phyloP scores from a whole-genome alignment of 768 basidiomycete genomes.

The Termitomyces sp. region DNA sequence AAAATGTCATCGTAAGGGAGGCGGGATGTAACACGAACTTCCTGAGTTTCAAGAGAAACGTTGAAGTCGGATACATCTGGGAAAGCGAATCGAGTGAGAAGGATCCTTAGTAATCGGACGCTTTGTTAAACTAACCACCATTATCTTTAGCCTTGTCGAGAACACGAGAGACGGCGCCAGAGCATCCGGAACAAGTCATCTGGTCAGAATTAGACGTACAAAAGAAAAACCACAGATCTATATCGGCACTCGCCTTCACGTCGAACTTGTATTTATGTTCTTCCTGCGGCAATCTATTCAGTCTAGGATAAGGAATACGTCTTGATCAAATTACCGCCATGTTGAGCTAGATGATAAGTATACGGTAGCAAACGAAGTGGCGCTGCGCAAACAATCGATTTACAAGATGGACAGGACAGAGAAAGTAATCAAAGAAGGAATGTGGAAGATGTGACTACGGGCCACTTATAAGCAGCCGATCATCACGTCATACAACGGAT shows the following conservation, averaged over 20 bases:
- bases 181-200: slow-evolving; percentile 90
- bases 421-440: not conserved
- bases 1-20: slow-evolving; percentile 60
- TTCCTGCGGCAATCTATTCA: slow-evolving; percentile 14
- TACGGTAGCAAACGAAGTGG: not conserved
- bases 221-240: not conserved
- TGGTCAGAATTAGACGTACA: slow-evolving; percentile 19
- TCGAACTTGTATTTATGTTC: slow-evolving; percentile 69
- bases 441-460: not conserved
- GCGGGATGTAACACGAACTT: slow-evolving; percentile 61
- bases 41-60: slow-evolving; percentile 64
- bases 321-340: slow-evolving; percentile 8
- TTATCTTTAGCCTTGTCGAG: slow-evolving; percentile 60
- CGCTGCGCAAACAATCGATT: not conserved
- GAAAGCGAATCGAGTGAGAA: not conserved
- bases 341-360: not conserved
- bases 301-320: not conserved
- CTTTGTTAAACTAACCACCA: slow-evolving; percentile 15
- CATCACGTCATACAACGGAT: not conserved
- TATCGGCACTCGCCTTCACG: slow-evolving; percentile 56
- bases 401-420: not conserved
- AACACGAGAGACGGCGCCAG: slow-evolving; percentile 72
- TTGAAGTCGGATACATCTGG: slow-evolving; percentile 52
- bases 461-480: not conserved
- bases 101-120: not conserved